These are phyloP conservation scores for Beauveria sp. DNA, from an alignment of 2,329 filamentous ascomycete species.

Conservation along the genomic window DNA sequence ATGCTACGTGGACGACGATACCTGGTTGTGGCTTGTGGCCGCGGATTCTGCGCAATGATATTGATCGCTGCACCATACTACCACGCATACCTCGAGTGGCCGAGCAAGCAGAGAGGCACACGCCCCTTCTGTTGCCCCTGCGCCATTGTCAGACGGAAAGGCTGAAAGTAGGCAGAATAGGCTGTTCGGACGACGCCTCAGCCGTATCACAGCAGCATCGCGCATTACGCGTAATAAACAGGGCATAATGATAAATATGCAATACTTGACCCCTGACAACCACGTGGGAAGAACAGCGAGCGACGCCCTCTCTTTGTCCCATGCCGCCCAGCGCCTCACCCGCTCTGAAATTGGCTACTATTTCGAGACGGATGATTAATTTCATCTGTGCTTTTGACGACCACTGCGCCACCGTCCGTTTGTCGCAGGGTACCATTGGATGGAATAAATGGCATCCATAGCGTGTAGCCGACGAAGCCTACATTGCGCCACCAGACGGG, in stretches of 20 bases:
- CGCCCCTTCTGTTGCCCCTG: background rate
- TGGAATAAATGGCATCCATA: too few species aligned
- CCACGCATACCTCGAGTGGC: too few species aligned
- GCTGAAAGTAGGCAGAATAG: background rate
- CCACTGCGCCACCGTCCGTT: too few species aligned
- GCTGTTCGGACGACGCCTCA: slow-evolving; percentile 2
- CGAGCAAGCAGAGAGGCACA: background rate
- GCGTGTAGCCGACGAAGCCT: too few species aligned
- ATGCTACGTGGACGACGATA: background rate
- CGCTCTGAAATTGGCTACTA: background rate
- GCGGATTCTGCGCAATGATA: too few species aligned
- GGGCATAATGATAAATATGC: background rate
- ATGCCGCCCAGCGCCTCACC: background rate
- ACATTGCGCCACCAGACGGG: too few species aligned
- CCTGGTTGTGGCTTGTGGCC: too few species aligned
- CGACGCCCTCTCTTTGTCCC: background rate
- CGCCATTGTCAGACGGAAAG: background rate
- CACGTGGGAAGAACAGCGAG: slow-evolving; percentile 3
- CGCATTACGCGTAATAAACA: background rate
- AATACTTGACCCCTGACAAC: background rate
- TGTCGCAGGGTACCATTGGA: too few species aligned
- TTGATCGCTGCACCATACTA: too few species aligned
- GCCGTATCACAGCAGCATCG: background rate
- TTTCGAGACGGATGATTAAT: background rate
- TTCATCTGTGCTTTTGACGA: too few species aligned